phyloP scores from a whole-genome alignment of 331 rosid species.

The Acacia pycnantha region DNA sequence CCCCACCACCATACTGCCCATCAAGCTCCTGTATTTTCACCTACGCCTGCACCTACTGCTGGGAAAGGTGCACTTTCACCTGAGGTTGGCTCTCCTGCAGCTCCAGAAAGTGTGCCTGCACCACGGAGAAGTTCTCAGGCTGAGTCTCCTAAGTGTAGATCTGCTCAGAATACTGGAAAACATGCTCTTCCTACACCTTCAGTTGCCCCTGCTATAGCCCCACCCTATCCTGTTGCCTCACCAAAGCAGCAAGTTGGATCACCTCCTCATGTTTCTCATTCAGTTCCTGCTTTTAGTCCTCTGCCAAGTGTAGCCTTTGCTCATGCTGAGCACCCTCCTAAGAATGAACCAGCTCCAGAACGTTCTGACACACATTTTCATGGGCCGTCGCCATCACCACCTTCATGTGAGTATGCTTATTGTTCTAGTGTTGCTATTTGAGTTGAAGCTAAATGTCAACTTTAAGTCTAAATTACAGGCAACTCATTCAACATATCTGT shows the following conservation, averaged over 20 bases:
- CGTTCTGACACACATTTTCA: constrained; percentile 29
- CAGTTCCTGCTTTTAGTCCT: constrained; percentile 68
- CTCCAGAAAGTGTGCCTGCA: constrained; percentile 46
- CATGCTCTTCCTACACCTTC: constrained; percentile 45
- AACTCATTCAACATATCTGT: neutral
- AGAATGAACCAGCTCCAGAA: constrained; percentile 40
- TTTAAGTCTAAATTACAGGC: neutral
- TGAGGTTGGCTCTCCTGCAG: constrained; percentile 46
- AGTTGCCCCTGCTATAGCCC: constrained; percentile 47
- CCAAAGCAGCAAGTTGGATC: constrained; percentile 47
- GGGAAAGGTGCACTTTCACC: constrained; percentile 43
- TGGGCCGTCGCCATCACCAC: constrained; percentile 32
- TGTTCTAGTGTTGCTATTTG: constrained; percentile 17
- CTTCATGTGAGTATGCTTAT: constrained; percentile 59
- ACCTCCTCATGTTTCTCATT: constrained; percentile 43
- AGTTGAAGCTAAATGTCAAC: constrained; percentile 18
- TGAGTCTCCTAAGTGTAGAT: constrained; percentile 64
- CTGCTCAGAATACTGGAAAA: constrained; percentile 39
- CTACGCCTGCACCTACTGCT: constrained; percentile 33
- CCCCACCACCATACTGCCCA: constrained; percentile 48
- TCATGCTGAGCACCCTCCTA: constrained; percentile 70
- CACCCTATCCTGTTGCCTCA: constrained; percentile 38
- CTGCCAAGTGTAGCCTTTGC: constrained; percentile 72
- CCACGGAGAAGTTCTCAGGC: constrained; percentile 51
- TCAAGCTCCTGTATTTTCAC: constrained; percentile 32